Base-by-base conservation (phyloP, 306 rosid genomes). In the Ormosia emarginata region DNA sequence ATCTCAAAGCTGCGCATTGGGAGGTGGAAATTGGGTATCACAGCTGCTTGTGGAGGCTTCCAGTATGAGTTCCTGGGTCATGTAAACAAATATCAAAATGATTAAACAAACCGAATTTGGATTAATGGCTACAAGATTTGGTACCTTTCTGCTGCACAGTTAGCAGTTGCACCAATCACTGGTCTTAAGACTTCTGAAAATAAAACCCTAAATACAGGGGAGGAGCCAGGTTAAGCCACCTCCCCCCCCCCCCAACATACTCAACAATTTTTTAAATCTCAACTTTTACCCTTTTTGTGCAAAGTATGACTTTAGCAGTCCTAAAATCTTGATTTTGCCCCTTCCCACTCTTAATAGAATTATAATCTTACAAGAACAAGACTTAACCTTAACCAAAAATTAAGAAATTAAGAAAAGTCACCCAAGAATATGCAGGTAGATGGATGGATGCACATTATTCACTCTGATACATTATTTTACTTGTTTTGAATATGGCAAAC, bases 1-100 rank as follows among this genome's bases (percentile, higher is more conserved):
- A 87, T 84, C 80, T 84, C 92, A 0, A 87, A 84, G 78, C 95
- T 92, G 41, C 94, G 93, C 93, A 90, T 92, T 34, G 92, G 87
- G 50, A 86, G 88, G 83, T 86, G 87, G 66, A 85, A 49, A 81
- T 88, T 68, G 1, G 90, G 89, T 11, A 82, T 14, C 66, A 86
- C 78, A 43, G 90, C 86, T 76, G 92, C 92, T 71, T 49, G 86
- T 74, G 90, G 90, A 76, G 91, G 40, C 50, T 87, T 89, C 89
- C 88, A 84, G 85, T 61, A 79, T 52, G 81, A 79, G 73, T 17
- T 85, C 87, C 89, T 91, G 89, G 49, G 79, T 58, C 80, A 83
- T 17, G 53, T 63, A 40, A 71, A 75, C 4, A 68, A 4, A 71
- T 44, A 11, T 59, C 4, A 5, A 67, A 57, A 53, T 55, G 11